phyloP scores from a whole-genome alignment of 257 asterid species.

The Solanum etuberosum region DNA sequence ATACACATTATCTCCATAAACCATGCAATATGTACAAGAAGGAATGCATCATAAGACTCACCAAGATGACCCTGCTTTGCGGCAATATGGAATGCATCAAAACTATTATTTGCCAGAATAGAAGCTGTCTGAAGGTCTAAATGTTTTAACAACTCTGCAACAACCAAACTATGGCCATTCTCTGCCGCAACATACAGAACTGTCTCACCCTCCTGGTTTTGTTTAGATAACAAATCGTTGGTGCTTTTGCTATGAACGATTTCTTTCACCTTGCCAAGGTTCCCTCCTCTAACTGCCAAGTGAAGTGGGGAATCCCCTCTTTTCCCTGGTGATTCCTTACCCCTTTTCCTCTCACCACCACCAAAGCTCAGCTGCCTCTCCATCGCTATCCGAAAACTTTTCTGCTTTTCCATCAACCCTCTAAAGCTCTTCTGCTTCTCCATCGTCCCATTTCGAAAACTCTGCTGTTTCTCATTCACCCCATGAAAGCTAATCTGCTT shows the following conservation, averaged over 20 bases:
- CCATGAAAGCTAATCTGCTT: constrained; percentile 48
- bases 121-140: constrained; percentile 70
- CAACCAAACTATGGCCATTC: constrained; percentile 58
- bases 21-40: background rate
- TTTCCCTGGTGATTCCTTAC: constrained; percentile 88
- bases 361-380: constrained; percentile 88
- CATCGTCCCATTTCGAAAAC: constrained; percentile 44
- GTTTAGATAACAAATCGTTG: constrained; percentile 52
- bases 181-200: constrained; percentile 86
- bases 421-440: constrained; percentile 84
- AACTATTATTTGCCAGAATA: constrained; percentile 67
- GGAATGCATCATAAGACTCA: constrained; percentile 8
- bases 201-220: constrained; percentile 95
- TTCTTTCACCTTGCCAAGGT: constrained; percentile 64
- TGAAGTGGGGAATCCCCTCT: constrained; percentile 86
- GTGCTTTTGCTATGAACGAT: constrained; percentile 40
- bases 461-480: constrained; percentile 58
- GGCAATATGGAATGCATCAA: constrained; percentile 87
- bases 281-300: constrained; percentile 80
- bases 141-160: constrained; percentile 67
- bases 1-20: background rate
- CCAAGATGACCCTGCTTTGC: constrained; percentile 91
- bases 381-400: constrained; percentile 84
- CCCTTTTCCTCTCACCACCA: constrained; percentile 61
- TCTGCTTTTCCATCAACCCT: constrained; percentile 95